Evolutionary conservation across 1,284 basidiomycete species (phyloP), one percentile per base, ranked within the genome.

Genomic region (Tylopilus orsonianus): DNA sequence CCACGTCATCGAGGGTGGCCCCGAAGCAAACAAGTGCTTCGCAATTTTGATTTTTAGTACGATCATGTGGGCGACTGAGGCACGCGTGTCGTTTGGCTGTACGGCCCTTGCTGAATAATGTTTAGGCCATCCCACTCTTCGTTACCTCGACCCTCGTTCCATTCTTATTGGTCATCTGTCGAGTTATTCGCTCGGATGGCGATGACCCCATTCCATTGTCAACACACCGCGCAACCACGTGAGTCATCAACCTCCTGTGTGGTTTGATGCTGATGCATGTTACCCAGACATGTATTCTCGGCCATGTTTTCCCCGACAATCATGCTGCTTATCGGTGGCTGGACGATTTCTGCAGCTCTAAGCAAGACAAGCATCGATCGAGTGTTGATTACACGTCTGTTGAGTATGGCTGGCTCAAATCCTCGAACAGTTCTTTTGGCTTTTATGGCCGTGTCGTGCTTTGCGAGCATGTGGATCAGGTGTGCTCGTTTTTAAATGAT

Each of bases 381-480:
- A 47, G 81, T 96, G 50, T 73, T 98, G 29, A 96, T 98, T 39
- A 95, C 93, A n/a, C 83, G 91, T 33, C 84, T 99, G 29, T 79
- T 99, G 40, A 88, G 85, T 58, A 73, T 97, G 40, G 97, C 97
- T 2, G 96, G 97, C 1, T 89, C 91, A 8, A 79, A 80, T 48
- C 97, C 95, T 0, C 85, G 83, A 56, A 83, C 81, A 0, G 95
- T 99, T 2, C 74, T 99, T 14, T 79, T 99, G 32, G 90, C 93
- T 0, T 93, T 98, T 70, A 99, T 99, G 97, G 83, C 78, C 33
- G 95, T 99, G 5, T 90, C 95, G 1, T 97, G 95, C 64, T 99
- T 99, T 65, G 94, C 96, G 2, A 93, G 90, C 67, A 99, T 98
- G 97, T 99, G 95, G 97, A 98, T 99, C 61, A 89, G 85, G 80